Conservation (phyloP, 176 grass and related monocot species). For the Melocanna baccifera region DNA sequence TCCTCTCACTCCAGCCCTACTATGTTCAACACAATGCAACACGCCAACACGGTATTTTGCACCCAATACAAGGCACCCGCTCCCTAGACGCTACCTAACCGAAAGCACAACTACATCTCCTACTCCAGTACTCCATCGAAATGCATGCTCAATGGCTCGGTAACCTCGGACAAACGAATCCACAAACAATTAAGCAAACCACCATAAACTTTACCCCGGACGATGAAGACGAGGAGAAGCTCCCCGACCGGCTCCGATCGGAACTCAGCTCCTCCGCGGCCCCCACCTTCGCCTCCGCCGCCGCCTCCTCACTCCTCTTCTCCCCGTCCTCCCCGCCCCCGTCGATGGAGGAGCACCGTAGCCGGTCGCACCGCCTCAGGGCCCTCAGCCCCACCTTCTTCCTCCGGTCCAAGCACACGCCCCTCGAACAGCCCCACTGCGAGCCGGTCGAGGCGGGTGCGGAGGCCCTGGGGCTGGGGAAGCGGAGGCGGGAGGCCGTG, state of each 20-base stretch:
- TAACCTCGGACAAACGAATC: neutral
- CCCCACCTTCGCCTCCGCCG: constrained; percentile 34
- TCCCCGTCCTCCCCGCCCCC: constrained; percentile 46
- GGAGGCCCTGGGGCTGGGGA: constrained; percentile 30
- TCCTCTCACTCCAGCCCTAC: neutral
- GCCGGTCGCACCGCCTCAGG: constrained; percentile 34
- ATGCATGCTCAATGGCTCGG: constrained; percentile 10
- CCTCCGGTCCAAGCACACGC: constrained; percentile 31
- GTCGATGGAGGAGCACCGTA: constrained; percentile 57
- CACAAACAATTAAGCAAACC: neutral
- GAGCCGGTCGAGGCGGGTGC: neutral
- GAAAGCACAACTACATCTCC: neutral
- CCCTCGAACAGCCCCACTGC: neutral
- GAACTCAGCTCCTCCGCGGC: constrained; percentile 48
- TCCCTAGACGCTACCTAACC: neutral
- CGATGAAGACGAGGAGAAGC: constrained; percentile 48
- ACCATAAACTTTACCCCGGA: constrained; percentile 39
- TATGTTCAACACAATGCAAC: neutral
- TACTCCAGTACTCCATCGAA: neutral
- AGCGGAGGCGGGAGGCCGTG: constrained; percentile 32
- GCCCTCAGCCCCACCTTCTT: constrained; percentile 4
- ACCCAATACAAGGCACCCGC: neutral
- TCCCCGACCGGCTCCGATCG: constrained; percentile 41
- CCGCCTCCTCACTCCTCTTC: constrained; percentile 42
- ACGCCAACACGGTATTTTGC: neutral